Evolutionary conservation across 805 yeast genomes (phyloP).

Genomic region (Suhomyces sp.): DNA sequence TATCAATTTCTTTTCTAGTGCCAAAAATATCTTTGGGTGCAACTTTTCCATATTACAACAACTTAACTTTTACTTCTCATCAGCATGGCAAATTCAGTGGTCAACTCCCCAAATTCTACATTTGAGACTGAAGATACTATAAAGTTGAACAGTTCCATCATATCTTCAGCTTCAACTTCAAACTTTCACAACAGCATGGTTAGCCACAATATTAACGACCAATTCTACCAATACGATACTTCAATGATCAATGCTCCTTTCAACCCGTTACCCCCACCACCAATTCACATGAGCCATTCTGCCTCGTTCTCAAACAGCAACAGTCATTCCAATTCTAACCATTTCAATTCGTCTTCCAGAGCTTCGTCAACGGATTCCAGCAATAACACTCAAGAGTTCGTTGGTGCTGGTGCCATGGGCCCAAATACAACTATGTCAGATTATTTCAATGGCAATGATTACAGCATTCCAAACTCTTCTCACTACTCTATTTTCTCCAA

Average conservation of each 20-base stretch:
- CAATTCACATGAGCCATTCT: slow-evolving; percentile 9
- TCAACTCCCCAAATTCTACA: slow-evolving; percentile 18
- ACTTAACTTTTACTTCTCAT: slow-evolving; percentile 2
- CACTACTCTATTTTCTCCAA: slow-evolving; percentile 14
- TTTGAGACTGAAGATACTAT: slow-evolving; percentile 22
- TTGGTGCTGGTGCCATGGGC: background rate
- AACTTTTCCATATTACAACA: background rate
- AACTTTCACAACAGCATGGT: slow-evolving; percentile 3
- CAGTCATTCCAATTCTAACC: background rate
- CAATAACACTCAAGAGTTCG: background rate
- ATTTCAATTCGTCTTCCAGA: slow-evolving; percentile 3
- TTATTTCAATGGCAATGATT: slow-evolving; percentile 9
- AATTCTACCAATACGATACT: slow-evolving; percentile 11
- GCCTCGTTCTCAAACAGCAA: slow-evolving; percentile 1
- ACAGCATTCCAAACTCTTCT: slow-evolving; percentile 12
- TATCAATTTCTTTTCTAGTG: background rate
- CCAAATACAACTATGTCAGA: slow-evolving; percentile 5
- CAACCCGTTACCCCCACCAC: slow-evolving; percentile 22
- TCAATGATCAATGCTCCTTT: slow-evolving; percentile 7
- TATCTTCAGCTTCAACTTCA: slow-evolving; percentile 10
- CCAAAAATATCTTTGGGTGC: slow-evolving; percentile 1
- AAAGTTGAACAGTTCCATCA: slow-evolving; percentile 15
- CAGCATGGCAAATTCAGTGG: slow-evolving; percentile 11
- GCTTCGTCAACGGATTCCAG: slow-evolving; percentile 3
- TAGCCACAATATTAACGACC: slow-evolving; percentile 7